phyloP scores from a whole-genome alignment of 345 rosid genomes.

The Mangifera indica region DNA sequence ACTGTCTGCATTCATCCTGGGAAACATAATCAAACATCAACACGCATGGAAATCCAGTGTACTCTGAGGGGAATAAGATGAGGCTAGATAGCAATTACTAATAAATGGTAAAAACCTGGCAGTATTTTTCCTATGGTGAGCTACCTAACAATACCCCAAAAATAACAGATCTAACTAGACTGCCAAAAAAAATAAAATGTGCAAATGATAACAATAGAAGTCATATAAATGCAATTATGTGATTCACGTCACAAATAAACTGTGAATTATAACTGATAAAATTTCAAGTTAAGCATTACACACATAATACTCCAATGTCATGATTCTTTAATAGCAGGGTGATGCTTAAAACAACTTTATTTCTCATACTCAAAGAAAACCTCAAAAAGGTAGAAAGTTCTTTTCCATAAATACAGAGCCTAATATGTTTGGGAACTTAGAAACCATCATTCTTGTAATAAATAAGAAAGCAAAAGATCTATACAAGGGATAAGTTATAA shows the following conservation, averaged over 20 bases:
- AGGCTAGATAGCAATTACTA: not conserved
- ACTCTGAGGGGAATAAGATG: not conserved
- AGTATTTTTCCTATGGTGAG: not conserved
- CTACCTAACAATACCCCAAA: conserved; percentile 9
- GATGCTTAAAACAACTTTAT: not conserved
- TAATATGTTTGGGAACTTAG: not conserved
- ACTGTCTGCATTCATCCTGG: conserved; percentile 81
- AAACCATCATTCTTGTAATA: not conserved
- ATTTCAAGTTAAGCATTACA: not conserved
- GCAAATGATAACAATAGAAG: not conserved
- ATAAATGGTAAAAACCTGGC: not conserved
- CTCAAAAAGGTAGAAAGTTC: not conserved
- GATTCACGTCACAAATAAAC: not conserved
- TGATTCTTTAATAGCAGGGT: not conserved
- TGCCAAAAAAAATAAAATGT: not conserved
- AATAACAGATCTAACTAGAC: not conserved
- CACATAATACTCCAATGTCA: not conserved
- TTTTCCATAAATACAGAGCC: not conserved
- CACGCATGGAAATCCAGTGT: not conserved
- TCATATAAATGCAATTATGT: not conserved
- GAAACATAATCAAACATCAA: conserved; percentile 26
- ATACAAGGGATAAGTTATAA: conserved; percentile 15
- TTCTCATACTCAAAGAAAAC: not conserved
- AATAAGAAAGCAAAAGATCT: not conserved
- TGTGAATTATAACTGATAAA: not conserved